A percentile compares a stretch with the other conserved stretches of the same genome.
These are phyloP conservation scores for Henckelia pumila DNA, from an alignment of 257 asterid genomes.

Conservation along the genomic window DNA sequence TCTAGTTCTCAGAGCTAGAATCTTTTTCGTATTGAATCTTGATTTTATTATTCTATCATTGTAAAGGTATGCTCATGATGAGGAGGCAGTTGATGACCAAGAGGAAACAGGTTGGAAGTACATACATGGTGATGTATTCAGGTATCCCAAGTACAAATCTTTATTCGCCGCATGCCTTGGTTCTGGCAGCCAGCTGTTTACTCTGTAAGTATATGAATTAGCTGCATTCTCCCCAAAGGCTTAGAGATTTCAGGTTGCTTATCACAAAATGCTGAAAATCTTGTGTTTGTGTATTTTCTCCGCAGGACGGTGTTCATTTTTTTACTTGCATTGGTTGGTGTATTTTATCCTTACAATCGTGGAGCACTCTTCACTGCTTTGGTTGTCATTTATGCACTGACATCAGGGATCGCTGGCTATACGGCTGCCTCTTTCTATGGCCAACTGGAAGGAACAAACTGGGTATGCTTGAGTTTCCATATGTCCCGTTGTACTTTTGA, in stretches of 20 bases:
- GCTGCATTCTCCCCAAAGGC: not conserved
- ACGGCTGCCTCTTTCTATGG: conserved; percentile 49
- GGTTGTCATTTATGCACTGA: conserved; percentile 23
- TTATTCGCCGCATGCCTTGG: conserved; percentile 56
- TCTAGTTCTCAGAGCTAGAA: not conserved
- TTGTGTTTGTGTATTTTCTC: conserved; percentile 1
- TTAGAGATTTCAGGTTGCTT: not conserved
- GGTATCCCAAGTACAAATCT: conserved; percentile 53
- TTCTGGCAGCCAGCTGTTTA: conserved; percentile 53
- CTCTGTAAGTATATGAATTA: conserved; percentile 40
- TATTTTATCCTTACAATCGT: conserved; percentile 47
- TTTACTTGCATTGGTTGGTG: conserved; percentile 24
- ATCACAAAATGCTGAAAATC: not conserved
- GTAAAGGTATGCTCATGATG: conserved; percentile 51
- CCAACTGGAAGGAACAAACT: conserved; percentile 56
- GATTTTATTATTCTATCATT: not conserved
- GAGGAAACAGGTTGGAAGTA: conserved; percentile 67
- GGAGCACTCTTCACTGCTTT: conserved; percentile 21
- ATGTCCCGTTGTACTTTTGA: not conserved
- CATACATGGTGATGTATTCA: conserved; percentile 64
- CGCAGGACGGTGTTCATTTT: conserved; percentile 38
- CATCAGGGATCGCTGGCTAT: conserved; percentile 47
- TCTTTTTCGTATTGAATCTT: conserved; percentile 14
- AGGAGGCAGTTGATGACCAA: conserved; percentile 60
- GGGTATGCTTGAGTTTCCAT: conserved; percentile 34